These are phyloP conservation scores for Pseudoneurospora amorphoporcata DNA, from an alignment of 495 filamentous ascomycete species.

Conservation along the genomic window DNA sequence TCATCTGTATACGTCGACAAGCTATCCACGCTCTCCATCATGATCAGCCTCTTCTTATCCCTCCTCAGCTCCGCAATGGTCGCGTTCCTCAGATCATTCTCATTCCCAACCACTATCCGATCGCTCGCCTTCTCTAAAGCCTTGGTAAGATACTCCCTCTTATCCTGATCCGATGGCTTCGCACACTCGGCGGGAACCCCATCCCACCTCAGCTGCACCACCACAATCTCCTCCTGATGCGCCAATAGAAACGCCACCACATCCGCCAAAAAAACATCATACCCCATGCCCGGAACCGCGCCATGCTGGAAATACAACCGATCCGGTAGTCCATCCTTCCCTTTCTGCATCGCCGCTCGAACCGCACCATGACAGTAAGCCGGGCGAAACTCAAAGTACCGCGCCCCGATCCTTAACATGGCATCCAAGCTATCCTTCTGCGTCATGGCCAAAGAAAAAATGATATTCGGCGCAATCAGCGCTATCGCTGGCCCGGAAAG, in stretches of 20 bases:
- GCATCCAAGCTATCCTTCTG: conserved; percentile 40
- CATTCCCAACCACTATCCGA: conserved; percentile 18
- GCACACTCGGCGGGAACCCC: conserved; percentile 39
- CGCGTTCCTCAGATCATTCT: conserved; percentile 25
- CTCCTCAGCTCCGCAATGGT: conserved; percentile 33
- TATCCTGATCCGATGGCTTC: conserved; percentile 31
- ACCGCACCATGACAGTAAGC: conserved; percentile 35
- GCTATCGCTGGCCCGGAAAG: conserved; percentile 27
- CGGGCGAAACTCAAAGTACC: conserved; percentile 48
- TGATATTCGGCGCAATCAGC: conserved; percentile 39
- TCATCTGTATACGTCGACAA: conserved; percentile 42
- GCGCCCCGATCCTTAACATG: conserved; percentile 38
- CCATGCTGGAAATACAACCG: conserved; percentile 43
- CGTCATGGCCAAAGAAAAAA: conserved; percentile 41
- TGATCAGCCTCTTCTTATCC: conserved; percentile 36
- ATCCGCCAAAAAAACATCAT: conserved; percentile 36
- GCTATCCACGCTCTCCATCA: conserved; percentile 33
- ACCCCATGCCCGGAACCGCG: conserved; percentile 44
- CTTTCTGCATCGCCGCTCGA: conserved; percentile 13
- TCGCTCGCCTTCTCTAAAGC: conserved; percentile 23
- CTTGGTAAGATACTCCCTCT: conserved; percentile 28
- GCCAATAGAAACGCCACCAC: conserved; percentile 33
- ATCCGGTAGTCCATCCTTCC: conserved; percentile 24
- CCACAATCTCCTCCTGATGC: conserved; percentile 39
- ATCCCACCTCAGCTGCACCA: conserved; percentile 44